Evolutionary conservation across 2,329 filamentous ascomycete genomes (phyloP), one percentile per base, ranked within the genome.

Genomic region (Rosellinia necatrix): DNA sequence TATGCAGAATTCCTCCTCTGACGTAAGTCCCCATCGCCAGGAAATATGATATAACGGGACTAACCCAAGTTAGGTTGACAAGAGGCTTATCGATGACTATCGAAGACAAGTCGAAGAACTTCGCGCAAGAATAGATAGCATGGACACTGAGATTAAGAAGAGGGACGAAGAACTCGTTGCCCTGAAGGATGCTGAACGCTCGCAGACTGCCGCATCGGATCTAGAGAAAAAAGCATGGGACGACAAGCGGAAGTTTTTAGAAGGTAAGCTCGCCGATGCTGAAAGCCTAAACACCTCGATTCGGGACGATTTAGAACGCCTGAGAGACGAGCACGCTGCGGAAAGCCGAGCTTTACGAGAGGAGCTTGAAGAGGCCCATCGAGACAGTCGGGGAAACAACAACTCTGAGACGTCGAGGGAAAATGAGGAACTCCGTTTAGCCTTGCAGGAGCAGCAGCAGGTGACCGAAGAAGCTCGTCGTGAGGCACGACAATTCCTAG

Each of bases 381-480:
- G 78, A 35, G 70, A 66, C 30, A 69, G 58, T 47, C 58, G 60
- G 29, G 59, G 50, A 61, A 29, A 66, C 65, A 75, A 70, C 32
- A 79, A 86, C 64, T 66, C 76, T 2, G 85, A 88, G 43, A 75
- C 88, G 56, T 81, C 85, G 67, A 78, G 77, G 41, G 87, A 91
- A 67, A 90, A 97, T 66, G 81, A 87, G 53, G 83, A 84, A 38
- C 75, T 92, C 19, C 84, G 88, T 61, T 72, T 74, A 30, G 82
- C 88, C 25, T 74, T 93, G 19, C 76, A 79, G 49, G 82, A 92
- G 61, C 93, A 97, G 71, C 87, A 91, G 64, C 82, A 88, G 54
- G 83, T 94, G 2, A 96, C 92, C 0, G 89, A 96, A 59, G 90
- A 96, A 67, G 94, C 97, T 27, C 86, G 90, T 21, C 84, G 83